A percentile compares a stretch with the other conserved stretches of the same genome.
phyloP scores from a whole-genome alignment of 1,284 basidiomycete genomes.

The Leccinum subatratum region DNA sequence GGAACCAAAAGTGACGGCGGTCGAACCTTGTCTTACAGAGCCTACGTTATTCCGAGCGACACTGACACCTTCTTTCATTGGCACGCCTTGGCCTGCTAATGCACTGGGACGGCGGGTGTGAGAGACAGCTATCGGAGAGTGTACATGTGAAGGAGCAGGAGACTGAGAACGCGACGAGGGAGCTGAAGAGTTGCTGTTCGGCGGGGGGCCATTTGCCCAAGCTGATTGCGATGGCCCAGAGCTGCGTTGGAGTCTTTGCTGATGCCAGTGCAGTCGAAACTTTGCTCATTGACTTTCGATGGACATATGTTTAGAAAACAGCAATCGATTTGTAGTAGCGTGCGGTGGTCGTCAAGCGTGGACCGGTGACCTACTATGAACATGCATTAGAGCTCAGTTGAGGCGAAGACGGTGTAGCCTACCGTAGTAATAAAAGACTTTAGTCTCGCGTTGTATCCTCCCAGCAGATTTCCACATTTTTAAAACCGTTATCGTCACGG shows the following conservation, averaged over 20 bases:
- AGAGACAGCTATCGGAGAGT: conserved; percentile 46
- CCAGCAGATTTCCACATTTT: no score
- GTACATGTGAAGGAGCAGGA: conserved; percentile 51
- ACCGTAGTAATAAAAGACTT: no score
- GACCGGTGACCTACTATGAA: no score
- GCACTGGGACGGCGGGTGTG: conserved; percentile 70
- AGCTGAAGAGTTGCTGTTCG: conserved; percentile 43
- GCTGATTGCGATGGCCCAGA: conserved; percentile 64
- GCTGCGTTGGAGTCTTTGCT: conserved; percentile 65
- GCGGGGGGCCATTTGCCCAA: conserved; percentile 78
- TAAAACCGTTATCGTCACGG: no score
- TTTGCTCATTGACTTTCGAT: no score
- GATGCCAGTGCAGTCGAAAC: conserved; percentile 35
- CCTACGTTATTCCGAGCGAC: conserved; percentile 54
- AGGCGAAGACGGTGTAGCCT: no score
- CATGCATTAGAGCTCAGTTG: no score
- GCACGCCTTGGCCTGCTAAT: conserved; percentile 47
- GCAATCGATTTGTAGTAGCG: no score
- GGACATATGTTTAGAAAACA: no score
- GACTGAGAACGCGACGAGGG: conserved; percentile 72
- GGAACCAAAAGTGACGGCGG: conserved; percentile 76
- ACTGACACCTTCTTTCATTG: conserved; percentile 67
- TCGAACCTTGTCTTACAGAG: conserved; percentile 61
- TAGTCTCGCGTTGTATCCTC: no score
- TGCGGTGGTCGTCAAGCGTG: no score